phyloP scores from a whole-genome alignment of 192 early-diverging fungal species.

The Allomyces macrogynus region DNA sequence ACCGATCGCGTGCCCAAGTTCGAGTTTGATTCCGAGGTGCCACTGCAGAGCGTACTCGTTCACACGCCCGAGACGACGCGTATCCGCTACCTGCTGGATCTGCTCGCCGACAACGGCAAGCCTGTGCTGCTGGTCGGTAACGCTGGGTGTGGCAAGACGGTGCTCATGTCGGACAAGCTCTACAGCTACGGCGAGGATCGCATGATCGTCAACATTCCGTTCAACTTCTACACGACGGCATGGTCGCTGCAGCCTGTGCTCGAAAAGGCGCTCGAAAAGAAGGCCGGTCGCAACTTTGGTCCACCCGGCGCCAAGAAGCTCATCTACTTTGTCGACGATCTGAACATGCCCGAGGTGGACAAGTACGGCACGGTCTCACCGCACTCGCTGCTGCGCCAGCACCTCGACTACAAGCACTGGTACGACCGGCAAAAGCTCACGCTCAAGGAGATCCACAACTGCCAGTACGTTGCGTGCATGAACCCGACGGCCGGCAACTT shows the following conservation, averaged over 20 bases:
- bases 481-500: slow-evolving; percentile 99
- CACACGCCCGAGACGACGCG: slow-evolving; percentile 94
- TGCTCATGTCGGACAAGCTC: slow-evolving; percentile 89
- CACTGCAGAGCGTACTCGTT: slow-evolving; percentile 80
- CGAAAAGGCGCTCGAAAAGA: slow-evolving; percentile 92
- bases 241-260: slow-evolving; percentile 87
- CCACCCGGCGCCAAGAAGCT: slow-evolving; percentile 78
- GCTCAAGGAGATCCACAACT: slow-evolving; percentile 86
- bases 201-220: slow-evolving; percentile 95
- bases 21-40: slow-evolving; percentile 87
- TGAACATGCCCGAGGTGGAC: slow-evolving; percentile 90
- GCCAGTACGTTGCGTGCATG: slow-evolving; percentile 98
- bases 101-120: slow-evolving; percentile 84
- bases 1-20: slow-evolving; percentile 66
- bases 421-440: slow-evolving; percentile 76
- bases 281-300: slow-evolving; percentile 74
- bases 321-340: slow-evolving; percentile 98
- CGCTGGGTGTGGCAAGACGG: slow-evolving; percentile 97
- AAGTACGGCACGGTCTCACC: slow-evolving; percentile 96
- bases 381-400: slow-evolving; percentile 82
- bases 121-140: slow-evolving; percentile 93
- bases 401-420: slow-evolving; percentile 88
- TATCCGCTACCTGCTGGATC: slow-evolving; percentile 83
- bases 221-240: slow-evolving; percentile 87
- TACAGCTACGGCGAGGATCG: slow-evolving; percentile 83